These are phyloP conservation scores for Petasospora fabianii DNA, from an alignment of 1,139 yeast genomes.

Conservation along the genomic window DNA sequence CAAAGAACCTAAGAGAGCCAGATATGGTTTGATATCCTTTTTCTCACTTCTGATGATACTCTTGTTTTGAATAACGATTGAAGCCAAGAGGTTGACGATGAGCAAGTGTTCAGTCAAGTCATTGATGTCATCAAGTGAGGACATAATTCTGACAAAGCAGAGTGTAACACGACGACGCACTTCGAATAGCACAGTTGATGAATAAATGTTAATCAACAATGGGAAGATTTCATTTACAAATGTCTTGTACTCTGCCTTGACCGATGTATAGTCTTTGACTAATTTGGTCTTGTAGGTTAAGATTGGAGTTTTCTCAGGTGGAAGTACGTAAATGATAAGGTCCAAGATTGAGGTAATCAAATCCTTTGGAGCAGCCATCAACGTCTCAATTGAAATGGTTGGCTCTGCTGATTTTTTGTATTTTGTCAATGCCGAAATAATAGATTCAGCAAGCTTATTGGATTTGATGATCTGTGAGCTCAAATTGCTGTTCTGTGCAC, in stretches of 20 bases:
- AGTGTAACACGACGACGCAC: constrained; percentile 60
- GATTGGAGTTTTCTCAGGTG: constrained; percentile 33
- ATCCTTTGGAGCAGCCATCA: constrained; percentile 75
- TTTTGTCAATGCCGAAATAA: constrained; percentile 43
- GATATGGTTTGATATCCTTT: constrained; percentile 31
- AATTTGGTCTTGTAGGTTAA: constrained; percentile 23
- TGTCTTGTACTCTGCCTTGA: constrained; percentile 29
- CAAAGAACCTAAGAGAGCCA: constrained; percentile 52
- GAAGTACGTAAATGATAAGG: constrained; percentile 56
- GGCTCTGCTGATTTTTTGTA: constrained; percentile 33
- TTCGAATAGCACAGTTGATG: constrained; percentile 69
- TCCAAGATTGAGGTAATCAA: constrained; percentile 53
- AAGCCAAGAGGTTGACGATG: constrained; percentile 53
- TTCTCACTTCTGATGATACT: constrained; percentile 27
- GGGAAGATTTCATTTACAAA: constrained; percentile 55
- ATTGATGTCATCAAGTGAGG: constrained; percentile 23
- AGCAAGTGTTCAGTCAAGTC: constrained; percentile 24
- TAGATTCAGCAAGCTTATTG: constrained; percentile 40
- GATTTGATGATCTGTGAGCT: constrained; percentile 39
- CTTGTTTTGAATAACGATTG: constrained; percentile 65
- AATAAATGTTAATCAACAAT: constrained; percentile 64
- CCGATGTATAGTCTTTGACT: constrained; percentile 26
- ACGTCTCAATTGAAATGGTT: constrained; percentile 53
- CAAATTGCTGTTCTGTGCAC: constrained; percentile 29
- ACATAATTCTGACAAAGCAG: constrained; percentile 49